phyloP scores from a whole-genome alignment of 495 filamentous ascomycete genomes.

The Rhypophila decipiens region DNA sequence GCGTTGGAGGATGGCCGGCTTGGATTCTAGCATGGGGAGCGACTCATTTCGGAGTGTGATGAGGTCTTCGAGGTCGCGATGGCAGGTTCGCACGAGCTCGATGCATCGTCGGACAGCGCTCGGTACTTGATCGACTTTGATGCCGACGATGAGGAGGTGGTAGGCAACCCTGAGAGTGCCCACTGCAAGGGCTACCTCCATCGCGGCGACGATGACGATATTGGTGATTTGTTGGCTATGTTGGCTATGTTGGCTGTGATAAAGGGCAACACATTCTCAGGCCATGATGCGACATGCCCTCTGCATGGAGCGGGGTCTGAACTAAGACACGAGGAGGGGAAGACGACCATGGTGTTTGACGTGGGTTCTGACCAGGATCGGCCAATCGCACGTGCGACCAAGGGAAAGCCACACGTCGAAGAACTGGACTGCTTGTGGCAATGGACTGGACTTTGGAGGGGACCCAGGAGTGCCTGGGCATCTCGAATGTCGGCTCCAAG shows the following conservation, averaged over 20 bases:
- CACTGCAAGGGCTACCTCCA: constrained; percentile 3
- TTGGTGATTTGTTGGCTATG: neutral
- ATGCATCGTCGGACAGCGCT: constrained; percentile 10
- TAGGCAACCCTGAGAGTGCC: constrained; percentile 6
- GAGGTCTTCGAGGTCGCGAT: constrained; percentile 13
- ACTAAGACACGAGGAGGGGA: too few relatives aligned
- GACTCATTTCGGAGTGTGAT: constrained; percentile 14
- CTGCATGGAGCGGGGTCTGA: too few relatives aligned
- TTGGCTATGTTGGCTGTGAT: neutral
- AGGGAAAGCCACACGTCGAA: too few relatives aligned
- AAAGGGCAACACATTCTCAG: too few relatives aligned
- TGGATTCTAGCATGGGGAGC: constrained; percentile 3
- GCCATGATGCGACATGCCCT: too few relatives aligned
- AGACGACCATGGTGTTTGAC: too few relatives aligned
- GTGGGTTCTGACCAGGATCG: too few relatives aligned
- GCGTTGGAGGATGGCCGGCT: constrained; percentile 8
- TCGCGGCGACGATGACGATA: neutral
- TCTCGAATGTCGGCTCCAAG: too few relatives aligned
- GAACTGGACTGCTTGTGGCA: too few relatives aligned
- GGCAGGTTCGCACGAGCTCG: constrained; percentile 13
- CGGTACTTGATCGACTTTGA: constrained; percentile 13
- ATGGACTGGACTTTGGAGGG: too few relatives aligned
- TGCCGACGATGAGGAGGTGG: constrained; percentile 6
- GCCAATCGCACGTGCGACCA: too few relatives aligned
- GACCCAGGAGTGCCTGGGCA: too few relatives aligned